Evolutionary conservation across 768 basidiomycete species (phyloP).

Genomic region (Pholiota conissans): DNA sequence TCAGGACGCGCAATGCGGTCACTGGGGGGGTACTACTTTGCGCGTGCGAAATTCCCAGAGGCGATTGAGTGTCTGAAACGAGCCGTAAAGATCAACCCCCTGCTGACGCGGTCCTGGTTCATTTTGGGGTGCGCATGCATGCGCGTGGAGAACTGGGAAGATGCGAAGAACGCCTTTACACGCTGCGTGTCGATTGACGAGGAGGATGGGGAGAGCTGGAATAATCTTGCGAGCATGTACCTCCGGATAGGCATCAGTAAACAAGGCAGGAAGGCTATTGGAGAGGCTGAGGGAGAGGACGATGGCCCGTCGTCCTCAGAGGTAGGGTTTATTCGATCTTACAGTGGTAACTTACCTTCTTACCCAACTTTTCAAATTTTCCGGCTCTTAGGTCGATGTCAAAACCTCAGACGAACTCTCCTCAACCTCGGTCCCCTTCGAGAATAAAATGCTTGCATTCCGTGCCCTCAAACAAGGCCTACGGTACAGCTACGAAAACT

Average conservation of each 20-base stretch:
- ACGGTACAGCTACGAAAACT: constrained; percentile 82
- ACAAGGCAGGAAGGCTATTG: constrained; percentile 15
- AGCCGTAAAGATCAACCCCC: constrained; percentile 87
- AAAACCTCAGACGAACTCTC: constrained; percentile 14
- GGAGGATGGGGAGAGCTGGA: constrained; percentile 98
- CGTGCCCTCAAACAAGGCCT: constrained; percentile 91
- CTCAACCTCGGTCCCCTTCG: constrained; percentile 48
- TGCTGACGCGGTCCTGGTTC: constrained; percentile 91
- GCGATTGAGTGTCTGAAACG: constrained; percentile 67
- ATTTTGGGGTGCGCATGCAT: constrained; percentile 91
- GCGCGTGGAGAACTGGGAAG: constrained; percentile 81
- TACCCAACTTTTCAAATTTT: not conserved
- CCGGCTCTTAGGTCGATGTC: not conserved
- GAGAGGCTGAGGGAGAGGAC: constrained; percentile 24
- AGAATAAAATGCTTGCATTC: constrained; percentile 87
- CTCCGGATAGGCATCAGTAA: constrained; percentile 67
- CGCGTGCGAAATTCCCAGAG: constrained; percentile 58
- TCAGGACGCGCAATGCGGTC: constrained; percentile 93
- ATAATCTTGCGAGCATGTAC: constrained; percentile 93
- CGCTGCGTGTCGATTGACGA: constrained; percentile 91
- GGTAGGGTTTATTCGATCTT: too few relatives aligned
- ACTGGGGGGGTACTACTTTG: constrained; percentile 82
- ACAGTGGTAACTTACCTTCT: constrained; percentile 1
- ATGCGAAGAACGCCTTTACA: constrained; percentile 79
- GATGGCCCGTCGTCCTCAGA: constrained; percentile 23